Percentiles rank a stretch among this genome's conserved stretches.
These are phyloP conservation scores for Musa acuminata DNA, from an alignment of 176 grass and related monocot species.

Conservation along the genomic window DNA sequence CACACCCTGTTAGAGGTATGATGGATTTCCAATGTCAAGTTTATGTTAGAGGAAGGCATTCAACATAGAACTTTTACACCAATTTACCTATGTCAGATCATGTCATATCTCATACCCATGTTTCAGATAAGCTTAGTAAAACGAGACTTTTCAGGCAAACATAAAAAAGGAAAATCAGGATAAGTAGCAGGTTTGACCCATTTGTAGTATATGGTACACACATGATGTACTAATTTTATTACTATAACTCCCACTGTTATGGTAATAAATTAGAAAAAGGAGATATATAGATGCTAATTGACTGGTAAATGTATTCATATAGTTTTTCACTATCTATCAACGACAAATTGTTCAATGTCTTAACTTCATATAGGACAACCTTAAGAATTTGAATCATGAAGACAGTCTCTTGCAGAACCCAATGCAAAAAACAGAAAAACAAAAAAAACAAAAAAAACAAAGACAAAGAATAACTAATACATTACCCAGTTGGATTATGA, in stretches of 20 bases:
- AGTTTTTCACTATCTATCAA: neutral
- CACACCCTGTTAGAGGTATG: neutral
- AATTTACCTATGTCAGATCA: neutral
- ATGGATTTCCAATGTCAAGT: neutral
- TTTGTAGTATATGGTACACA: too few species aligned
- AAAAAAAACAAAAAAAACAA: too few species aligned
- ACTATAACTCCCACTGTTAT: too few species aligned
- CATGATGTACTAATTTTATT: too few species aligned
- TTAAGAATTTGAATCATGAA: constrained; percentile 13
- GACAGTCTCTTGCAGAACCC: constrained; percentile 10
- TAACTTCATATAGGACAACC: constrained; percentile 1
- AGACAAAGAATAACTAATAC: neutral
- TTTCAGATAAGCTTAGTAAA: too few species aligned
- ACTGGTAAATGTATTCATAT: too few species aligned
- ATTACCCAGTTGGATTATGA: constrained; percentile 70
- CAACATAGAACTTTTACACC: neutral
- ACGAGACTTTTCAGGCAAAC: too few species aligned
- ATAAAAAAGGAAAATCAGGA: too few species aligned
- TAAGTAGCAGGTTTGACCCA: too few species aligned
- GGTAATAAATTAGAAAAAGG: too few species aligned
- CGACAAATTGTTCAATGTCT: neutral
- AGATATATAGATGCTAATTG: neutral
- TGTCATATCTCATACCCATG: too few species aligned
- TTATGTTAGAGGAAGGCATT: neutral
- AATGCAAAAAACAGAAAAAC: neutral